Conservation (phyloP, 768 basidiomycete genomes). For the Hortiboletus flavorubellus region DNA sequence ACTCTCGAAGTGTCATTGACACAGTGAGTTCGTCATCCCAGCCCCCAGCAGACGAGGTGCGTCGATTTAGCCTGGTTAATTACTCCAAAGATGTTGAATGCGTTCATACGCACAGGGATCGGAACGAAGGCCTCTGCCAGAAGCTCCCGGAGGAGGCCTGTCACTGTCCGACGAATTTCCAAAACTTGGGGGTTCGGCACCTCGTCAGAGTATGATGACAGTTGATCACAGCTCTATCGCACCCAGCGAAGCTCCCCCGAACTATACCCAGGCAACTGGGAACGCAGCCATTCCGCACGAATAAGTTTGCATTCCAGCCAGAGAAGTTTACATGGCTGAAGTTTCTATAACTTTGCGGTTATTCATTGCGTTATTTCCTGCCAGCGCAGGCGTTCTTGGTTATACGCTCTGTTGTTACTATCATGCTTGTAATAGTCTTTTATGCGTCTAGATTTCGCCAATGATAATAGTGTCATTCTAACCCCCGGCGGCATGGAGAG, state of each 20-base stretch:
- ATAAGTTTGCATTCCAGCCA: background rate
- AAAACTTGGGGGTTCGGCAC: conserved; percentile 8
- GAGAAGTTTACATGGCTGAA: no score
- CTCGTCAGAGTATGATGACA: background rate
- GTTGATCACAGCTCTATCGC: conserved; percentile 13
- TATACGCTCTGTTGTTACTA: background rate
- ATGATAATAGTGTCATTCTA: background rate
- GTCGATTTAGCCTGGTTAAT: background rate
- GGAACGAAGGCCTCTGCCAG: conserved; percentile 23
- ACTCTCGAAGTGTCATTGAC: conserved; percentile 12
- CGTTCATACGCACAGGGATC: background rate
- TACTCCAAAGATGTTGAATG: background rate
- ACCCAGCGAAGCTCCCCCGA: conserved; percentile 20
- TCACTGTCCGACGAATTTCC: conserved; percentile 14
- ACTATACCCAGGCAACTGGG: conserved; percentile 21
- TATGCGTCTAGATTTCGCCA: background rate
- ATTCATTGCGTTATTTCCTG: background rate
- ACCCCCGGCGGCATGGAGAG: background rate
- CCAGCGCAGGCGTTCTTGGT: background rate
- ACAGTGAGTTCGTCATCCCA: background rate
- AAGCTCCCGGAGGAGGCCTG: conserved; percentile 17
- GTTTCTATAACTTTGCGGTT: background rate
- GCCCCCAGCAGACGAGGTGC: conserved; percentile 19
- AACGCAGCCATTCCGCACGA: background rate
- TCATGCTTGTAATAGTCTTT: background rate